Base-by-base conservation (phyloP, 2,329 filamentous ascomycete species). In the Akanthomyces muscarius region DNA sequence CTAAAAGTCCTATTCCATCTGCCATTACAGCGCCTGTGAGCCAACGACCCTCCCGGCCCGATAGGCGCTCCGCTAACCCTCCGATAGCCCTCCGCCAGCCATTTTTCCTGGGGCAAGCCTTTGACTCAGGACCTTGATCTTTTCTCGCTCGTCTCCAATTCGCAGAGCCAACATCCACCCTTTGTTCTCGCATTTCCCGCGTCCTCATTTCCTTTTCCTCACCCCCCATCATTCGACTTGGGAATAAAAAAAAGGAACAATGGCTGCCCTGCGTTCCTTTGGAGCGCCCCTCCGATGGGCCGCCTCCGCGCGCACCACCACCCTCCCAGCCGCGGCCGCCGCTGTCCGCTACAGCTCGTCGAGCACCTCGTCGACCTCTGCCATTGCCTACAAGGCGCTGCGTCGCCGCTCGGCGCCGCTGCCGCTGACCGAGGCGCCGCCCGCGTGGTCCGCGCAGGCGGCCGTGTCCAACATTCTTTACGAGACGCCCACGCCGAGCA, bases 401-500 rank as follows among this genome's bases (percentile, higher is more conserved):
- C 94, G 97, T 74, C 90, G 92, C 71, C 91, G 94, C 68, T 90
- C 94, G 65, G 89, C 91, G 23, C 91, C 93, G 66, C 87, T 92
- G 25, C 90, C 97, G 61, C 90, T 91, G 62, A 88, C 86, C 68
- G 86, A 91, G 69, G 83, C 90, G 62, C 83, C 89, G 33, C 88
- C 91, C 42, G 83, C 92, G 13, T 92, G 92, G 83, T 96, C 94
- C 72, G 93, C 93, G 44, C 93, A 95, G 70, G 92, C 95, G 21
- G 95, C 95, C 68, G 95, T 99, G 68, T 96, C 92, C 74, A 97
- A 94, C 76, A 99, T 99, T 74, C 90, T 99, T 77, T 99, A 99
- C 83, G 95, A 99, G 83, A 98, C 93, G 3, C 95, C 95, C 6
- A 83, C 90, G 21, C 91, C 92, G 8, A 93, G 92, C 16, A 83